Conservation (phyloP, 345 rosid species). For the Aquilaria yunnanensis region DNA sequence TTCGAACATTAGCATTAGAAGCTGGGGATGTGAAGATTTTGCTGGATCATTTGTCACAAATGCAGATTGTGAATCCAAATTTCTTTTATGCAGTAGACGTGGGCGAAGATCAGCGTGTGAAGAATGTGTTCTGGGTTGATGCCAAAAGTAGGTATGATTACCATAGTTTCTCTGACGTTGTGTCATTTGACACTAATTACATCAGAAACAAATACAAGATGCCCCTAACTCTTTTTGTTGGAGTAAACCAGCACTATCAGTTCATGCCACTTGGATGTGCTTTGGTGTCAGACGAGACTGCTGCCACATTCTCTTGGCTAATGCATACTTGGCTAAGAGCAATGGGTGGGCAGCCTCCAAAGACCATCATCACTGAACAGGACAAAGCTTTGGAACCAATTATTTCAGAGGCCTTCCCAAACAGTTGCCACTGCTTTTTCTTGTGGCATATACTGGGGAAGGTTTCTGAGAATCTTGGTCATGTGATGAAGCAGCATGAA, state of each 20-base stretch:
- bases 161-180: conserved; percentile 51
- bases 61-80: conserved; percentile 50
- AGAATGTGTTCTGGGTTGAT: conserved; percentile 59
- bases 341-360: conserved; percentile 59
- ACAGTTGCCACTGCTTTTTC: conserved; percentile 42
- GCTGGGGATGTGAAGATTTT: conserved; percentile 41
- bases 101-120: conserved; percentile 54
- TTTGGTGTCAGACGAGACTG: conserved; percentile 51
- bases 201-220: conserved; percentile 57
- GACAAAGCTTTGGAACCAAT: conserved; percentile 35
- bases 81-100: conserved; percentile 60
- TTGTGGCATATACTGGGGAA: conserved; percentile 57
- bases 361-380: conserved; percentile 49
- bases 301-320: conserved; percentile 51
- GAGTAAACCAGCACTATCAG: conserved; percentile 68
- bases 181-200: conserved; percentile 49
- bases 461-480: conserved; percentile 48
- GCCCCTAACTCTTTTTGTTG: conserved; percentile 57
- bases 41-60: conserved; percentile 42
- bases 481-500: conserved; percentile 41
- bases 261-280: conserved; percentile 63
- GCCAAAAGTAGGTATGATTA: conserved; percentile 64
- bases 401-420: conserved; percentile 43
- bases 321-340: conserved; percentile 64
- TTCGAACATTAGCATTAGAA: conserved; percentile 37